Conservation (phyloP, 352 stramenopile genomes). For the Globisporangium cylindrosporum region DNA sequence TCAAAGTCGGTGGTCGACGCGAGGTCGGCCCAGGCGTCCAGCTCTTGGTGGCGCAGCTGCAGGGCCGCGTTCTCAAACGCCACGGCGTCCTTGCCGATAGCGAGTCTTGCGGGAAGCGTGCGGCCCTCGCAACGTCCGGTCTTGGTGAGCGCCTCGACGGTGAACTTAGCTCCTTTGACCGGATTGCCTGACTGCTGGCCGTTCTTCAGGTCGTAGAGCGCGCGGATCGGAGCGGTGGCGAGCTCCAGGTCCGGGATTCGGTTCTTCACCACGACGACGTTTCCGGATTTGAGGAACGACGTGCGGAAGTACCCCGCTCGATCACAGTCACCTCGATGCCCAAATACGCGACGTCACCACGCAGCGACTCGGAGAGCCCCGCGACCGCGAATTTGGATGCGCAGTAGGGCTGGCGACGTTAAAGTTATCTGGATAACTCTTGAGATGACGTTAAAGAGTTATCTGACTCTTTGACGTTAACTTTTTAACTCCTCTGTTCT, state of each 20-base stretch:
- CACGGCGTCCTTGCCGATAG: background rate
- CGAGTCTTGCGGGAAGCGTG: background rate
- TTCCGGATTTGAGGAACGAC: slow-evolving; percentile 23
- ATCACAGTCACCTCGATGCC: slow-evolving; percentile 13
- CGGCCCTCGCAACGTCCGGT: slow-evolving; percentile 13
- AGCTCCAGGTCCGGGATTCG: slow-evolving; percentile 24
- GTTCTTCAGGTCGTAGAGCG: slow-evolving; percentile 7
- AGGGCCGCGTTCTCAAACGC: slow-evolving; percentile 6
- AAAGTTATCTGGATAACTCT: no score
- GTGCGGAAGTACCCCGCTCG: slow-evolving; percentile 40
- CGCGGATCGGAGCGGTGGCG: slow-evolving; percentile 19
- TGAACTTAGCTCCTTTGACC: slow-evolving; percentile 4
- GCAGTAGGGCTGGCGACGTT: slow-evolving; percentile 18
- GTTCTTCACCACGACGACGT: slow-evolving; percentile 20
- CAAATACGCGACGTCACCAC: slow-evolving; percentile 29
- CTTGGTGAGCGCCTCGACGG: slow-evolving; percentile 23
- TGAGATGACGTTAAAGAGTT: no score
- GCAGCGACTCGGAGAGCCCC: slow-evolving; percentile 30
- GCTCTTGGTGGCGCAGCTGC: slow-evolving; percentile 20
- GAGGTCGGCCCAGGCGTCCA: slow-evolving; percentile 26
- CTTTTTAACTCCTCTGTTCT: no score
- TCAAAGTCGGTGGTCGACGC: slow-evolving; percentile 26
- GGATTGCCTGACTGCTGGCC: slow-evolving; percentile 14
- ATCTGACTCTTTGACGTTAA: no score
- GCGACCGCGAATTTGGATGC: slow-evolving; percentile 44